Evolutionary conservation across 768 basidiomycete genomes (phyloP).

Genomic region (Tephrocybe rancida): DNA sequence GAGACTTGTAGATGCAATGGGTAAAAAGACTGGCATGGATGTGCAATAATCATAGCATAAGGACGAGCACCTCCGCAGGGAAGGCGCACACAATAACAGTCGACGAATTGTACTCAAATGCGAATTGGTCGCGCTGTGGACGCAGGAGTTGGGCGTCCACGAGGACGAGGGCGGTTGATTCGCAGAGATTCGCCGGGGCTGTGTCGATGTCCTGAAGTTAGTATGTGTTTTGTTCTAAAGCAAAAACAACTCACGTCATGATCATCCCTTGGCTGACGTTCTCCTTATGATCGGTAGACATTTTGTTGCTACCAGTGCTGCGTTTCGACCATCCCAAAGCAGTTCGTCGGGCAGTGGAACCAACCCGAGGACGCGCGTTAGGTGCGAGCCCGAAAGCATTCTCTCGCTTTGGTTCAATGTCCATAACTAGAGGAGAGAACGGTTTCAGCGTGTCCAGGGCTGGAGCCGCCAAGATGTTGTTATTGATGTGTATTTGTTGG

Average conservation of each 20-base stretch:
- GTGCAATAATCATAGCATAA: slow-evolving; percentile 16
- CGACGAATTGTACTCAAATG: slow-evolving; percentile 24
- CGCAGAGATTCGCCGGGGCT: slow-evolving; percentile 52
- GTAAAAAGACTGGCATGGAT: slow-evolving; percentile 5
- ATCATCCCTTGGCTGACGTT: slow-evolving; percentile 45
- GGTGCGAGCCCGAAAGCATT: slow-evolving; percentile 33
- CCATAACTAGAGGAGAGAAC: slow-evolving; percentile 40
- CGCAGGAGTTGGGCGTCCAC: slow-evolving; percentile 48
- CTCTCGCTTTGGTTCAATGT: slow-evolving; percentile 40
- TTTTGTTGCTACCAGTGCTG: slow-evolving; percentile 44
- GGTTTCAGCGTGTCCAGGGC: slow-evolving; percentile 43
- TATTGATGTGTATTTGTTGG: slow-evolving; percentile 45
- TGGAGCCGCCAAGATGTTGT: slow-evolving; percentile 40
- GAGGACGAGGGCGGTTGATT: slow-evolving; percentile 52
- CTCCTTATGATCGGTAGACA: slow-evolving; percentile 57
- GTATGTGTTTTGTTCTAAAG: background rate
- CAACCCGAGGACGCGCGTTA: slow-evolving; percentile 53
- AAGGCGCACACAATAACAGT: slow-evolving; percentile 4
- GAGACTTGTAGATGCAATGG: background rate
- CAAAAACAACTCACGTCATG: slow-evolving; percentile 60
- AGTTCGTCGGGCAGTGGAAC: slow-evolving; percentile 55
- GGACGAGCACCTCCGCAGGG: slow-evolving; percentile 1
- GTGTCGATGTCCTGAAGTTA: slow-evolving; percentile 7
- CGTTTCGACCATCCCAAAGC: slow-evolving; percentile 70
- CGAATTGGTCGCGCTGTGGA: slow-evolving; percentile 39